A percentile compares a stretch with the other conserved stretches of the same genome.
Conservation (phyloP, 139 green algal genomes). For the Pleodorina starrii region DNA sequence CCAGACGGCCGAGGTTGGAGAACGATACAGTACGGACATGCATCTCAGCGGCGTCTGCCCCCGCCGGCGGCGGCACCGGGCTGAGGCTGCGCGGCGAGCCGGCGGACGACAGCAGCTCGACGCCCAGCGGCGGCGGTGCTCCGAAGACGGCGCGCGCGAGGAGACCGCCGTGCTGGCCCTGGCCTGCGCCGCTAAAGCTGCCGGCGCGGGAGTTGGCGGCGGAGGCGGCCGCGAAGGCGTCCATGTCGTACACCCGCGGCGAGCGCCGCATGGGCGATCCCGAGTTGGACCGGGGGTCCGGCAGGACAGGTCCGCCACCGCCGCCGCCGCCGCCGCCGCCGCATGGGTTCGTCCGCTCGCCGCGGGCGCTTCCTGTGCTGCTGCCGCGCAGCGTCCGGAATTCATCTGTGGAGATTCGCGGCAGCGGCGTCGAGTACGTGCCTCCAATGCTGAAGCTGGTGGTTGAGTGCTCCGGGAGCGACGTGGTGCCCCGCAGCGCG, state of each 20-base stretch:
- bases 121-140: not conserved
- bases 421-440: not conserved
- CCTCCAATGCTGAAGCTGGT: not conserved
- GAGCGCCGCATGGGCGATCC: not conserved
- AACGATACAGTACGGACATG: not conserved
- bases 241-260: constrained; percentile 14
- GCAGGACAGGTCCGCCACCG: not conserved
- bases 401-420: not conserved
- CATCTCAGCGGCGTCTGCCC: not conserved
- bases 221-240: not conserved
- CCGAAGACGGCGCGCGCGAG: not conserved
- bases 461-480: not conserved
- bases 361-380: not conserved
- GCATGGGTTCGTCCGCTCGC: not conserved
- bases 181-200: not conserved
- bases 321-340: not conserved
- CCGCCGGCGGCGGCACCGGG: not conserved
- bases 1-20: not conserved
- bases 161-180: not conserved
- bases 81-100: not conserved
- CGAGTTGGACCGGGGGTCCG: not conserved
- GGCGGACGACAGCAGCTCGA: not conserved
- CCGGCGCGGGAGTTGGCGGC: not conserved
- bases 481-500: not conserved
- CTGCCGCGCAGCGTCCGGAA: not conserved